phyloP scores from a whole-genome alignment of 257 asterid species.

The Petrea volubilis region DNA sequence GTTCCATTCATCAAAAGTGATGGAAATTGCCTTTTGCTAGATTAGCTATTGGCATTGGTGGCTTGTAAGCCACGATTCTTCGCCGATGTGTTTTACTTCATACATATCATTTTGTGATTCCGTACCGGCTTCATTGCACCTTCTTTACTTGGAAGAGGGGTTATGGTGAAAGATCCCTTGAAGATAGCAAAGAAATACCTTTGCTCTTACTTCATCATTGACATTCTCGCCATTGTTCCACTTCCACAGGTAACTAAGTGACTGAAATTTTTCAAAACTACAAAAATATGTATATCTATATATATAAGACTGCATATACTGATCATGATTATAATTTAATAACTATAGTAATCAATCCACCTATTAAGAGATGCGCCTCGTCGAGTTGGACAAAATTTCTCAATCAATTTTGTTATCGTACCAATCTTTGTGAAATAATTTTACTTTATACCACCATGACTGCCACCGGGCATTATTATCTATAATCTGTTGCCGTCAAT shows the following conservation, averaged over 20 bases:
- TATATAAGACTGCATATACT: no score
- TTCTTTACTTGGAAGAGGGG: conserved; percentile 98
- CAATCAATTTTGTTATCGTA: no score
- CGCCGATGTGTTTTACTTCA: conserved; percentile 87
- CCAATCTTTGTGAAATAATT: no score
- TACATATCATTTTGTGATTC: conserved; percentile 89
- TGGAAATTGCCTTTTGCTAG: conserved; percentile 83
- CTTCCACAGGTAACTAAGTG: conserved; percentile 98
- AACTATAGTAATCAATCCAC: no score
- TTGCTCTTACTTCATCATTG: conserved; percentile 90
- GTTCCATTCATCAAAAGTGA: conserved; percentile 69
- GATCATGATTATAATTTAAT: no score
- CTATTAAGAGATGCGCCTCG: no score
- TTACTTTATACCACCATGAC: no score
- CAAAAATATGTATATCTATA: no score
- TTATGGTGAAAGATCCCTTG: conserved; percentile 93
- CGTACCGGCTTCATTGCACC: conserved; percentile 98
- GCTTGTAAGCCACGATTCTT: conserved; percentile 63
- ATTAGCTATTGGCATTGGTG: conserved; percentile 67
- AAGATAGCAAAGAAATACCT: conserved; percentile 79
- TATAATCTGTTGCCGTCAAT: no score
- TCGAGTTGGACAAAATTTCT: no score
- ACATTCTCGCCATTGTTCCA: conserved; percentile 95
- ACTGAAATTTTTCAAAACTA: no score
- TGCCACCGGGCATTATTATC: no score